Conservation (phyloP, 2,329 filamentous ascomycete genomes). For the Ceratocystis harringtonii region DNA sequence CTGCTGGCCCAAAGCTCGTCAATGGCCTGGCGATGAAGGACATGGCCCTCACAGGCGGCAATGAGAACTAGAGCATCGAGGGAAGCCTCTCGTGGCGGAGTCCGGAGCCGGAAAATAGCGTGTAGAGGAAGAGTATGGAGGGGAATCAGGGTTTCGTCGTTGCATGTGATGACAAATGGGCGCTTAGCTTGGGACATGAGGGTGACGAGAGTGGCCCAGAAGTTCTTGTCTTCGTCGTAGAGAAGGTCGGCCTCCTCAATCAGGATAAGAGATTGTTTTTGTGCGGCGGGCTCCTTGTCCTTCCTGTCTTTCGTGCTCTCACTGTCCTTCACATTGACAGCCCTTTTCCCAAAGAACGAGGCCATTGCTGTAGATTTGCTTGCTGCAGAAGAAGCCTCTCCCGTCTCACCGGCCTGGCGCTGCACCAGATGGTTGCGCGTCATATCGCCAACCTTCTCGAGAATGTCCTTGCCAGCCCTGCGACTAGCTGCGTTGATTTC, state of each 20-base stretch:
- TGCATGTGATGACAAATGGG: slow-evolving; percentile 91
- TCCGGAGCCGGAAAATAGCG: slow-evolving; percentile 63
- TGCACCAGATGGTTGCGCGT: slow-evolving; percentile 81
- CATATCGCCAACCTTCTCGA: slow-evolving; percentile 93
- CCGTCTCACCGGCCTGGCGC: slow-evolving; percentile 23
- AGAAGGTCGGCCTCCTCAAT: slow-evolving; percentile 88
- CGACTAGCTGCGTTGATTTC: slow-evolving; percentile 79
- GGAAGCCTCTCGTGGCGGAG: slow-evolving; percentile 51
- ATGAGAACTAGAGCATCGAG: slow-evolving; percentile 69
- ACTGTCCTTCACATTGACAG: slow-evolving; percentile 25
- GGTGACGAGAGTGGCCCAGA: slow-evolving; percentile 69
- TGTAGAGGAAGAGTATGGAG: slow-evolving; percentile 61
- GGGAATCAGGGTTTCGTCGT: slow-evolving; percentile 72
- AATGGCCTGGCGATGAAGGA: slow-evolving; percentile 52
- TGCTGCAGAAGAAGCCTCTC: not conserved
- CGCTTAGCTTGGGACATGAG: slow-evolving; percentile 75
- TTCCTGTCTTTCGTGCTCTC: slow-evolving; percentile 21
- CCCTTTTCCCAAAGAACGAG: slow-evolving; percentile 20
- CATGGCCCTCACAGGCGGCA: slow-evolving; percentile 79
- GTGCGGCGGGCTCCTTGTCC: slow-evolving; percentile 28
- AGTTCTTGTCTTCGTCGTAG: slow-evolving; percentile 90
- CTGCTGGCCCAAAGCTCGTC: slow-evolving; percentile 55
- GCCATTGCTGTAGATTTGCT: slow-evolving; percentile 18
- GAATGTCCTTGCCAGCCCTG: slow-evolving; percentile 73
- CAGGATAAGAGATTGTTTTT: slow-evolving; percentile 89